A percentile compares a stretch with the other conserved stretches of the same genome.
These are phyloP conservation scores for Phytophthora multivora DNA, from an alignment of 352 stramenopile species.

Conservation along the genomic window DNA sequence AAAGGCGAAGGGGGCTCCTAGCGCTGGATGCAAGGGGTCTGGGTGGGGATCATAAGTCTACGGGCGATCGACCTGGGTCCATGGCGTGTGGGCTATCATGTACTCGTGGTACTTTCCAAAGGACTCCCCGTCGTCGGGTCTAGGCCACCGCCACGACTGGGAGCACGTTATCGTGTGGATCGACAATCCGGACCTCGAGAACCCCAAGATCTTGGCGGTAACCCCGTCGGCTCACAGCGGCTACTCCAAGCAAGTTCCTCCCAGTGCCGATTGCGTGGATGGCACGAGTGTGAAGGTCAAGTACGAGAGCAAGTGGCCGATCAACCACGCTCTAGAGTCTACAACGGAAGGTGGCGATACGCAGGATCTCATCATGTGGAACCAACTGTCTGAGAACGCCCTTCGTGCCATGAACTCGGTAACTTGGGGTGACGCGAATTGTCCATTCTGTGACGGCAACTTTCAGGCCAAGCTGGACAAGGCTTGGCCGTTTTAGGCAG, in stretches of 20 bases:
- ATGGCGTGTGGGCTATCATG: background rate
- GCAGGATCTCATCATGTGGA: too few relatives aligned
- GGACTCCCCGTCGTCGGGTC: too few relatives aligned
- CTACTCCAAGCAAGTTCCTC: too few relatives aligned
- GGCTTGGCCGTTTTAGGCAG: background rate
- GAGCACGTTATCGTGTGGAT: background rate
- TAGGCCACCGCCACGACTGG: background rate
- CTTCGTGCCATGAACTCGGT: too few relatives aligned
- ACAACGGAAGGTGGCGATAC: too few relatives aligned
- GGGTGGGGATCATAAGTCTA: background rate
- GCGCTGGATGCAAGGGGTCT: background rate
- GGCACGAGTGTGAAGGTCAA: too few relatives aligned
- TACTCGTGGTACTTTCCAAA: background rate
- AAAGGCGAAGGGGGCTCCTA: background rate
- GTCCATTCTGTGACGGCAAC: background rate
- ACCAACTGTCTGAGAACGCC: too few relatives aligned
- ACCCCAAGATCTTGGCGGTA: too few relatives aligned
- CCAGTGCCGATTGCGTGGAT: too few relatives aligned
- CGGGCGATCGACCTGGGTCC: background rate
- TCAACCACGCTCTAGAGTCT: too few relatives aligned
- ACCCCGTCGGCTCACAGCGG: too few relatives aligned
- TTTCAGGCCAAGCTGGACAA: background rate
- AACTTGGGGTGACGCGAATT: background rate
- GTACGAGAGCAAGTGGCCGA: too few relatives aligned
- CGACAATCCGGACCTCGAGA: background rate